Evolutionary conservation across 495 filamentous ascomycete genomes (phyloP), one percentile per base, ranked within the genome.

Genomic region (Glutinoglossum americanum): DNA sequence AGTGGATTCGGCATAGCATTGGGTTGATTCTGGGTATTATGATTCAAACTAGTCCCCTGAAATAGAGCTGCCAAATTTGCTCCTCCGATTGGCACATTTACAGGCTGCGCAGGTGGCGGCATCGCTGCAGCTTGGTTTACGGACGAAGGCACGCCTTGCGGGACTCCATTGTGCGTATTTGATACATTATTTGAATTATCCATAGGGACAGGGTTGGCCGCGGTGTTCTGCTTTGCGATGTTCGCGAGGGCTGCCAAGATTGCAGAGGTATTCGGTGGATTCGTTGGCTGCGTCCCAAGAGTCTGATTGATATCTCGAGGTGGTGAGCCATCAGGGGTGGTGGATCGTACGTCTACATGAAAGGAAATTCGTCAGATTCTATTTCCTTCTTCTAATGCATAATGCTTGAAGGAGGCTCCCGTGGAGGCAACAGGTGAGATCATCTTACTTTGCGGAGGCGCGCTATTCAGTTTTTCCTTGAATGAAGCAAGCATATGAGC

Each of bases 181-280:
- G 80, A 72, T 61, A 78, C 68, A 72, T 72, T 77, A 66, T 78
- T 75, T 57, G 75, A 67, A 66, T 69, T 79, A 66, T 67, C 62
- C 47, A 68, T 71, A 48, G 76, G 69, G 54, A 76, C 64, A 59
- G 66, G 69, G 25, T 75, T 68, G 57, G 68, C 74, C 64, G 73
- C 70, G 49, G 72, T 73, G 67, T 84, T 90, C 67, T 88, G 82
- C 57, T 87, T 84, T 39, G 85, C 85, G 73, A 94, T 87, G 62
- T 85, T 85, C 49, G 86, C 85, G 59, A 94, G 76, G 32, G 84
- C 84, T 64, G 84, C 85, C 73, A 92, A 72, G 64, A 94, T 89
- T 59, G 76, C 77, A 23, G 80, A 79, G 25, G 82, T 84, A 65
- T 84, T 78, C 58, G 73, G 73, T 15, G 77, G 70, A 61, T 73